Conservation (phyloP, 345 rosid species). For the Trapa incisa region DNA sequence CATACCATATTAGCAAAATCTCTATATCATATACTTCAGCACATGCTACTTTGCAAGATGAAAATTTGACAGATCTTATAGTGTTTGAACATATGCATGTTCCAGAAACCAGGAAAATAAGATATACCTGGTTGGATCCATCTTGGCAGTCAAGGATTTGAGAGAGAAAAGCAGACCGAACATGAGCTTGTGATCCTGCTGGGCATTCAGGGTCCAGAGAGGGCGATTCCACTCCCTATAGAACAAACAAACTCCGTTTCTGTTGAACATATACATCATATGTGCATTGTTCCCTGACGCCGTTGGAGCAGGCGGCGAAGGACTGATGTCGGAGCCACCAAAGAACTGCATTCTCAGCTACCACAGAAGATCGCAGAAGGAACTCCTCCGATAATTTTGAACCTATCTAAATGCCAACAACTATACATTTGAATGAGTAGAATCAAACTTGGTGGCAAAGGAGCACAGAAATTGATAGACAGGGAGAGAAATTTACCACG, state of each 20-base stretch:
- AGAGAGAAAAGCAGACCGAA: slow-evolving; percentile 97
- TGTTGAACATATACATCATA: slow-evolving; percentile 74
- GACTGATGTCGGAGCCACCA: slow-evolving; percentile 83
- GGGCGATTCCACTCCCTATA: slow-evolving; percentile 89
- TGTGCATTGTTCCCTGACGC: slow-evolving; percentile 73
- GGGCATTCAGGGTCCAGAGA: slow-evolving; percentile 69
- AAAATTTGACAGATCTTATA: background rate
- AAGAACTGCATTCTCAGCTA: slow-evolving; percentile 62
- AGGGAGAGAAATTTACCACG: no score
- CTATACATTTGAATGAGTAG: background rate
- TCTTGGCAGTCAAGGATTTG: slow-evolving; percentile 85
- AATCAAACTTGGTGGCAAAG: background rate
- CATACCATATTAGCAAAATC: background rate
- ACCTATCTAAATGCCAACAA: background rate
- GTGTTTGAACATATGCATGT: background rate
- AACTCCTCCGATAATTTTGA: background rate
- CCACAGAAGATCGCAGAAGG: background rate
- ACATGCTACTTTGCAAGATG: background rate
- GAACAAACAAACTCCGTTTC: slow-evolving; percentile 81
- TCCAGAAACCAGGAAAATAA: background rate
- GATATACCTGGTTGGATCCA: slow-evolving; percentile 72
- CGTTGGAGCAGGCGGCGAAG: slow-evolving; percentile 68
- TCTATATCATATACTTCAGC: background rate
- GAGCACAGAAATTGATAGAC: background rate
- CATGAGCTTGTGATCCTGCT: slow-evolving; percentile 94